Conservation (phyloP, 2,329 filamentous ascomycete species). For the Drechslerella dactyloides region DNA sequence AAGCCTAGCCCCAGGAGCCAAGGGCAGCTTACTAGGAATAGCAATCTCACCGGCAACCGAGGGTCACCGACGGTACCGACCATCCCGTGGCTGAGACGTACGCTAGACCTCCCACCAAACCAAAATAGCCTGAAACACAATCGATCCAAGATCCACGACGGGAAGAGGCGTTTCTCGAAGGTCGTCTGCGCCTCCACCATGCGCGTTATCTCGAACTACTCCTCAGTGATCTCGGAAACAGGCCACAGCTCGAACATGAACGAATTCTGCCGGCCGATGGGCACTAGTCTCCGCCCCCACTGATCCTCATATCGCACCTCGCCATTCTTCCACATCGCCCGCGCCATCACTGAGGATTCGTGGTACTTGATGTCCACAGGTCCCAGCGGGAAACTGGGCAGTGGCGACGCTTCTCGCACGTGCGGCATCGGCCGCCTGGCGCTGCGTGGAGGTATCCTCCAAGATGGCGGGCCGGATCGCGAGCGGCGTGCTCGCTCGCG, state of each 20-base stretch:
- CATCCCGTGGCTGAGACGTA: not conserved
- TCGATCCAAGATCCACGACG: too few relatives aligned
- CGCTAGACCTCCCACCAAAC: too few relatives aligned
- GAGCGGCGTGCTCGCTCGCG: conserved; percentile 27
- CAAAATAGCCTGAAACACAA: not conserved
- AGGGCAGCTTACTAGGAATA: not conserved
- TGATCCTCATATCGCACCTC: conserved; percentile 55
- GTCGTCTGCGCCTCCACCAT: conserved; percentile 15
- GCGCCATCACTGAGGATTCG: conserved; percentile 53
- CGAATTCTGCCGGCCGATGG: conserved; percentile 52
- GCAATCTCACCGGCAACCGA: conserved; percentile 9
- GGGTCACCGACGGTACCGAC: too few relatives aligned
- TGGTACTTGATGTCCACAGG: conserved; percentile 49
- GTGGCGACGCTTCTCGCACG: conserved; percentile 39
- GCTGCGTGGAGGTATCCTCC: conserved; percentile 44
- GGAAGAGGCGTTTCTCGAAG: not conserved
- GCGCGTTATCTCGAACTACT: conserved; percentile 28
- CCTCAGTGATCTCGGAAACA: conserved; percentile 53
- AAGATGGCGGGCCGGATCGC: conserved; percentile 39
- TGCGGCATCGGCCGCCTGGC: conserved; percentile 38
- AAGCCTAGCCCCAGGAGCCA: too few relatives aligned
- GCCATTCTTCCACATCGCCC: conserved; percentile 55
- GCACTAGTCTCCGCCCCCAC: conserved; percentile 54
- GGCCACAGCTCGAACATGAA: conserved; percentile 55
- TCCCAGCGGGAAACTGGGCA: conserved; percentile 41